phyloP scores from a whole-genome alignment of 2,329 filamentous ascomycete species.

The Pestalotiopsis sp. region DNA sequence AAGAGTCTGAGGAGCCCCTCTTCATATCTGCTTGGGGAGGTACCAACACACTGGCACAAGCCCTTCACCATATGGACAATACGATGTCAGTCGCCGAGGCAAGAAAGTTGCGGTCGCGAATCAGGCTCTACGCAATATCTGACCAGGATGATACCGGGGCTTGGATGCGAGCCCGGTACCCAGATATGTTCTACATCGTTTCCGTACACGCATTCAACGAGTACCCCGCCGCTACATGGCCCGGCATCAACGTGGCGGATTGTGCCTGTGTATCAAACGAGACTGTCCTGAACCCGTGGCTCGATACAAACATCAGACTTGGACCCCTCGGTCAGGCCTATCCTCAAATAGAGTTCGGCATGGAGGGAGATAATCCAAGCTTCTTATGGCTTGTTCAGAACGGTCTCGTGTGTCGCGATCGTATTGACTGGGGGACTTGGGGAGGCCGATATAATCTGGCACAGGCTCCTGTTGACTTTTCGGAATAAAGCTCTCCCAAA shows the following conservation, averaged over 20 bases:
- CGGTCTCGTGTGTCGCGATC: slow-evolving; percentile 42
- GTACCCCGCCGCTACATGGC: too few relatives aligned
- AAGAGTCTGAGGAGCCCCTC: slow-evolving; percentile 43
- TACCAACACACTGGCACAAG: slow-evolving; percentile 50
- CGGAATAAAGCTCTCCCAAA: slow-evolving; percentile 4
- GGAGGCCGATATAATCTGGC: slow-evolving; percentile 44
- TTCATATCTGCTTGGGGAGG: slow-evolving; percentile 55
- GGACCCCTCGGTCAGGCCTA: slow-evolving; percentile 37
- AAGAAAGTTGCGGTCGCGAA: slow-evolving; percentile 3
- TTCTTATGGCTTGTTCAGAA: slow-evolving; percentile 47
- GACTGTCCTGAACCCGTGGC: slow-evolving; percentile 45
- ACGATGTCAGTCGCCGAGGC: slow-evolving; percentile 24
- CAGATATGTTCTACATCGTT: slow-evolving; percentile 42
- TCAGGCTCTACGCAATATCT: slow-evolving; percentile 51
- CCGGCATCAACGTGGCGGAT: slow-evolving; percentile 25
- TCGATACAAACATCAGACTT: slow-evolving; percentile 50
- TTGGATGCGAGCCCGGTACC: slow-evolving; percentile 51
- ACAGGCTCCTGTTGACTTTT: background rate
- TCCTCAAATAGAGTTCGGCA: slow-evolving; percentile 45
- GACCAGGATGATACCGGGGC: slow-evolving; percentile 49
- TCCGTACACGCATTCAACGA: too few relatives aligned
- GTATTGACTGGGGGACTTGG: slow-evolving; percentile 45
- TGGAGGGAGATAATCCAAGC: slow-evolving; percentile 48
- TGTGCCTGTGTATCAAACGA: background rate
- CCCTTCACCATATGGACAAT: slow-evolving; percentile 39